Base-by-base conservation (phyloP, 2,329 filamentous ascomycete genomes). In the Arthrobotrys megalospora region DNA sequence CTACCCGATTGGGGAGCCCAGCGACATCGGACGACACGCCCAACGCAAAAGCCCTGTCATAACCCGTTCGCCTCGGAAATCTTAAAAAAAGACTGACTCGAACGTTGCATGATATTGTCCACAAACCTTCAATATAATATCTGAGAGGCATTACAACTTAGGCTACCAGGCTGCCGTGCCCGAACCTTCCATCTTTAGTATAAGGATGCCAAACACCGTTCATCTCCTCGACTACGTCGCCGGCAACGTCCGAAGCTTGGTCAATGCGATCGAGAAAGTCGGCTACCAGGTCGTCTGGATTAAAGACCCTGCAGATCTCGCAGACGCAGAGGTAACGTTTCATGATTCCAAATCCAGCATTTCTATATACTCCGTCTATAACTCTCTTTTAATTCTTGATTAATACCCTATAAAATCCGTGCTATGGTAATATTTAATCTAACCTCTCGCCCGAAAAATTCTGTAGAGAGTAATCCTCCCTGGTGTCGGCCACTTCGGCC, bases 271-370 rank as follows among this genome's bases (percentile, higher is more conserved):
- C 83, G 95, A 99, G 85, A 97, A 96, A 85, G 89, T 95, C 76
- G 96, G 96, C 79, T 98, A 95, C 84, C 89, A 92, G 52, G 93
- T 99, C 55, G 92, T 96, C 86, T 98, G 95, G 96, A 88, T 99
- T 81, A 91, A 88, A 82, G 90, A 90, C 38, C 96, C 96, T 3
- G 90, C 92, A 81, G 94, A 98, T 85, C 90, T 99, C 68, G 86
- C 90, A 79, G 90, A 91, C 82, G 96, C 95, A 81, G 93, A 97
- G 86, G 94, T 97, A 87, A 60, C 82, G 87, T 52, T 21, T 41
- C 62, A 41, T 24, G 10, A 43, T 60, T 43, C 36, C 12, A 60
- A 28, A 60, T 43, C 19, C 14, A 43, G 21, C 10, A n/a, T 43
- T 43, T 11, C 28, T 60, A 64, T 71, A 53, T 58, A 14, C 14